Evolutionary conservation across 2,329 filamentous ascomycete species (phyloP).

Genomic region (Periconia sp.): DNA sequence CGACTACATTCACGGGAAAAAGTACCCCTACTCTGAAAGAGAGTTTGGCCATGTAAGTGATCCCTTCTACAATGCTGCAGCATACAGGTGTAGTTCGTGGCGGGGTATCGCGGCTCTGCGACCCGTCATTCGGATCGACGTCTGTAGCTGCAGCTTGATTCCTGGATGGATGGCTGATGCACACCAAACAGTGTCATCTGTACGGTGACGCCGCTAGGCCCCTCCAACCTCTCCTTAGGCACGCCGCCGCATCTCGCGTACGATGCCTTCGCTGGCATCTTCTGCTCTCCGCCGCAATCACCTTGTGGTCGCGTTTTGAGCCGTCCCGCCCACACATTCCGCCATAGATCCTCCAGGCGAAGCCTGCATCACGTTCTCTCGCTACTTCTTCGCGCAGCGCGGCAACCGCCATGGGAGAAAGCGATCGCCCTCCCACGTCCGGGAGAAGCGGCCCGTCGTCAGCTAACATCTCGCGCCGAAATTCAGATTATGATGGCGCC

Average conservation of each 20-base stretch:
- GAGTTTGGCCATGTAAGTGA: constrained; percentile 5
- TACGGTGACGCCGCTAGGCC: constrained; percentile 18
- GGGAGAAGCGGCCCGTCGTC: constrained; percentile 29
- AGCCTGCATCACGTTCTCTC: constrained; percentile 10
- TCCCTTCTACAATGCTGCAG: background rate
- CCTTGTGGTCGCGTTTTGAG: constrained; percentile 12
- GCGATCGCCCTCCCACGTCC: constrained; percentile 29
- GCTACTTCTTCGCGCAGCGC: constrained; percentile 10
- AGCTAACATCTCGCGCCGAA: constrained; percentile 27
- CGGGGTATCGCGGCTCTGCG: constrained; percentile 11
- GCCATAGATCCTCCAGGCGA: background rate
- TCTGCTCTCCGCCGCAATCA: constrained; percentile 13
- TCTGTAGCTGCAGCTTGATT: constrained; percentile 15
- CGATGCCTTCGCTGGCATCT: constrained; percentile 18
- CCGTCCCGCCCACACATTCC: background rate
- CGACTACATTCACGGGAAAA: background rate
- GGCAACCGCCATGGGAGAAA: constrained; percentile 37
- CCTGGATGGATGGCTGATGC: constrained; percentile 17
- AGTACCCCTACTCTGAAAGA: background rate
- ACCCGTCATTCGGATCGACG: constrained; percentile 1
- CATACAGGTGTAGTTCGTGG: background rate
- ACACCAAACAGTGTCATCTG: constrained; percentile 27
- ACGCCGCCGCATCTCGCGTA: constrained; percentile 8
- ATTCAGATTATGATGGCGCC: constrained; percentile 32
- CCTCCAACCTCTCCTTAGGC: constrained; percentile 12